Base-by-base conservation (phyloP, 2,329 filamentous ascomycete species). In the Orbilia brochopaga region DNA sequence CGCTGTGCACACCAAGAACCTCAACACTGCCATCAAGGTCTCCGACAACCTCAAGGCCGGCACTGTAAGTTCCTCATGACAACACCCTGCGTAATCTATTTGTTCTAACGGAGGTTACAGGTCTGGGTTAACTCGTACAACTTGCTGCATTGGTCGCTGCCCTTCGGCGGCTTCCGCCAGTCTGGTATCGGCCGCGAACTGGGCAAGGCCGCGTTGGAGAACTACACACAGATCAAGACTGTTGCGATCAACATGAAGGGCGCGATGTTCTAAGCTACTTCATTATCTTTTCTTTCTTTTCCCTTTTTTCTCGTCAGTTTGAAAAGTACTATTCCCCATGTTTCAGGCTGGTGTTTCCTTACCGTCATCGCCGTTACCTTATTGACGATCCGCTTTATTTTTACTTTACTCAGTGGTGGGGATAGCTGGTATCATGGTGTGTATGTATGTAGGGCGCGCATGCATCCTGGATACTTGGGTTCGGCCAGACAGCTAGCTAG, bases 81-180 rank as follows among this genome's bases (percentile, higher is more conserved):
- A 30, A 11, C n/a, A 40, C 51, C 66, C 13, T 74, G 74, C 23
- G 64, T 48, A 35, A 35, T 66, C 65, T 70, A 57, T 8, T 53
- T 44, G 35, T 53, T 35, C 72, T 60, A 57, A 21, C 54, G 23
- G 17, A 44, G 35, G 62, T 58, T 75, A 40, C 86, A 85, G 64
- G 85, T 87, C 73, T 87, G 85, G 84, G 83, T 88, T 76, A 88
- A 88, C 81, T 82, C 82, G 69, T 87, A 93, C 82, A 95, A 94
- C 81, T 82, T 87, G 73, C 81, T 94, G 1, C 86, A 89, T 79
- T 66, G 73, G 44, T 55, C 80, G 78, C 17, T 77, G 53, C 85
- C 85, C 35, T 92, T 92, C 75, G 88, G 89, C 60, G 91, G 91
- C 0, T 91, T 85, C 83, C 93, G 92, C 81, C 85, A 91, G 81